Conservation (phyloP, 495 filamentous ascomycete genomes). For the Delitschia confertaspora region DNA sequence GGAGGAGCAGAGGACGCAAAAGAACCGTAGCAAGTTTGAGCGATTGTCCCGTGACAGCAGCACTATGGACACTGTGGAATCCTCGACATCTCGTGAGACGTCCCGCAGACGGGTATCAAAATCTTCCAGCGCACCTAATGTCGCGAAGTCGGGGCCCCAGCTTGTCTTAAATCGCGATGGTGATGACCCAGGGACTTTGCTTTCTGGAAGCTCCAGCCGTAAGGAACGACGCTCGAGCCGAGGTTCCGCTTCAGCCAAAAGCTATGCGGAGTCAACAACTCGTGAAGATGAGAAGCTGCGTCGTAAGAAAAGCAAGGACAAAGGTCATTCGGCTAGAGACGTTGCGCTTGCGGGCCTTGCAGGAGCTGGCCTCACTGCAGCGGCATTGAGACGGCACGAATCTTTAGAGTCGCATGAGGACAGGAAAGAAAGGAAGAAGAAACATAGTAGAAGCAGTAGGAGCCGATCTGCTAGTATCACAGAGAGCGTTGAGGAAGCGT, state of each 20-base stretch:
- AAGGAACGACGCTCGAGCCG: slow-evolving; percentile 39
- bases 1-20: slow-evolving; percentile 66
- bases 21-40: slow-evolving; percentile 53
- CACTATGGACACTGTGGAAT: slow-evolving; percentile 37
- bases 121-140: slow-evolving; percentile 60
- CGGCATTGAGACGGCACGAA: slow-evolving; percentile 56
- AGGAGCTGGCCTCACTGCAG: slow-evolving; percentile 51
- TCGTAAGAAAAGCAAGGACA: slow-evolving; percentile 52
- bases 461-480: slow-evolving; percentile 51
- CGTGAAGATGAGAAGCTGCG: slow-evolving; percentile 47
- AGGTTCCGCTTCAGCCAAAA: slow-evolving; percentile 40
- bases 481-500: slow-evolving; percentile 31
- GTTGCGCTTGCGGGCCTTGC: slow-evolving; percentile 48
- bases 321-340: slow-evolving; percentile 40
- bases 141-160: slow-evolving; percentile 49
- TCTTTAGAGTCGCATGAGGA: slow-evolving; percentile 41
- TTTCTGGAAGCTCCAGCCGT: slow-evolving; percentile 49
- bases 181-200: slow-evolving; percentile 49
- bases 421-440: slow-evolving; percentile 41
- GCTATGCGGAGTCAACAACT: slow-evolving; percentile 40
- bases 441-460: slow-evolving; percentile 41
- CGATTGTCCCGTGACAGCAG: slow-evolving; percentile 47
- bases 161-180: slow-evolving; percentile 55
- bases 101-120: slow-evolving; percentile 53
- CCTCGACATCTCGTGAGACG: slow-evolving; percentile 56